Base-by-base conservation (phyloP, 1,284 basidiomycete genomes). In the Golubevia sp. region DNA sequence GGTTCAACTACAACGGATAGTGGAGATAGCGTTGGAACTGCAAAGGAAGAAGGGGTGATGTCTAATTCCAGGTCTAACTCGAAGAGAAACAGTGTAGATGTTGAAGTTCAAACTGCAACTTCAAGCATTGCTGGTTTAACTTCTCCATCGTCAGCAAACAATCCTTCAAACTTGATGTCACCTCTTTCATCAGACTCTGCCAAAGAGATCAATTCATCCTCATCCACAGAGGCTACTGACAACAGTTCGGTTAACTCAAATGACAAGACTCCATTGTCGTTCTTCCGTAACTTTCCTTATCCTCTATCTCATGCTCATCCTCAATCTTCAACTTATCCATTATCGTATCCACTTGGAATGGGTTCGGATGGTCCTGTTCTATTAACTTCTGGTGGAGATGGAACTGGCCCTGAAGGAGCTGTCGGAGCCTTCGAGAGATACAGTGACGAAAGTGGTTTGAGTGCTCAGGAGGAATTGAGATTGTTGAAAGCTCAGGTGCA, bases 401-500 rank as follows among this genome's bases (percentile, higher is more conserved):
- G 50, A 6, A 62, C 48, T 18, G 59, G 27, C 23, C 58, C 58
- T 7, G 74, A 76, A 50, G 74, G 75, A 54, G 78, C 79, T 49
- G 66, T 80, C n/a, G 76, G 73, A 26, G 77, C 79, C 18, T 79
- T 81, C 52, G 77, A 83, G 55, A 63, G 70, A 20, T 78, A 80
- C 64, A 57, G 56, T 49, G 74, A 80, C 61, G 79, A 83, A 61
- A 77, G 73, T 61, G 75, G 80, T n/a, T 69, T 84, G 25, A 82
- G 81, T 4, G 90, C 90, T 1, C 88, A 91, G 27, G 90, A 93
- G 84, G 92, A 94, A 84, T 87, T 94, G 58, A 88, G 88, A 72
- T 84, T 93, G 56, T 87, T 95, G 60, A 93, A 93, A 84, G 91
- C 91, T 21, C 92, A 94, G 85, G 92, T 95, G 1, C 91, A 93